These are phyloP conservation scores for Kentomonas sorsogonicus DNA, from an alignment of 208 protist species.

Conservation along the genomic window DNA sequence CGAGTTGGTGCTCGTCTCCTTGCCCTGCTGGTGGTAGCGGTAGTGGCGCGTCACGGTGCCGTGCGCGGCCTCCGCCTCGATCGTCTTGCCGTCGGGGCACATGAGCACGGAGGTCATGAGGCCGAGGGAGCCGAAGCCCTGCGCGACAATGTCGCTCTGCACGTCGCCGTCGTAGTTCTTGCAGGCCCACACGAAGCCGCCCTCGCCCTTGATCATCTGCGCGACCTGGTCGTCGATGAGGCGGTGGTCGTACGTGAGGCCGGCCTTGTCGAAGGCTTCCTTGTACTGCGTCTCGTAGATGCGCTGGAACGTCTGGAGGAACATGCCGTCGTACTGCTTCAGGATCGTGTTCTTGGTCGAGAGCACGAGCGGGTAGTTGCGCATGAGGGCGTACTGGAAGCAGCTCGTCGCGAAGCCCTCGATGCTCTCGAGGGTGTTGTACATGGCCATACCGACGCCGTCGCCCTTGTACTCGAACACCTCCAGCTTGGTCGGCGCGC, in stretches of 20 bases:
- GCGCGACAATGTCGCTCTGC: conserved; percentile 96
- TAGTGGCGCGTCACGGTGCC: conserved; percentile 98
- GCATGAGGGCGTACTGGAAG: conserved; percentile 92
- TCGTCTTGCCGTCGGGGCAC: conserved; percentile 95
- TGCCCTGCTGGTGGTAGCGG: conserved; percentile 93
- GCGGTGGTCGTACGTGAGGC: conserved; percentile 93
- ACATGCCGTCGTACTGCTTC: conserved; percentile 97
- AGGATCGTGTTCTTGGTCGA: conserved; percentile 98
- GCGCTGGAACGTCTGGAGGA: conserved; percentile 94
- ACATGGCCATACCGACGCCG: conserved; percentile 94
- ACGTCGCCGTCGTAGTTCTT: conserved; percentile 99
- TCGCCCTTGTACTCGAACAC: conserved; percentile 89
- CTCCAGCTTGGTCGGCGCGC: conserved; percentile 42
- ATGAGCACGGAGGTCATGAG: conserved; percentile 98
- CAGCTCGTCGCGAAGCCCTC: conserved; percentile 92
- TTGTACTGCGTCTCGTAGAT: conserved; percentile 92
- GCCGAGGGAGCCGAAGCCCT: conserved; percentile 96
- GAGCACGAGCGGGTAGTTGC: conserved; percentile 90
- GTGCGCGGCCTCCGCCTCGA: conserved; percentile 97
- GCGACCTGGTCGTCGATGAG: conserved; percentile 98
- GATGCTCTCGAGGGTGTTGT: conserved; percentile 96
- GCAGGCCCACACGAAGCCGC: conserved; percentile 97
- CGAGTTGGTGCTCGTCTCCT: conserved; percentile 97
- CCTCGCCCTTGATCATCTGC: conserved; percentile 89
- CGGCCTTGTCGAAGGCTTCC: conserved; percentile 73